Conservation (phyloP, 345 rosid species). For the Corchorus olitorius region DNA sequence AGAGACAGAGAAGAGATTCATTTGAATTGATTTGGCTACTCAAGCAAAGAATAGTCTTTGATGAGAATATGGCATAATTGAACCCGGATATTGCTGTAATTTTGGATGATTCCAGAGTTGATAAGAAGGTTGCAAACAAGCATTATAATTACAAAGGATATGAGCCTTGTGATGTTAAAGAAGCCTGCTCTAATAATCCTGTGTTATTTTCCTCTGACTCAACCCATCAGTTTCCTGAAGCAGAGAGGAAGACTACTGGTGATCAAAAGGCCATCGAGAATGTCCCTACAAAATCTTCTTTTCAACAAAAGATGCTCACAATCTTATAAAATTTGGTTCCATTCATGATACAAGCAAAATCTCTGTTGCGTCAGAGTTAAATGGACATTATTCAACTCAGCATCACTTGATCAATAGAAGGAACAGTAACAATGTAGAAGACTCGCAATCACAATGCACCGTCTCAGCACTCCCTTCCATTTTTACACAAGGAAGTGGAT, state of each 20-base stretch:
- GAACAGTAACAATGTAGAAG: background rate
- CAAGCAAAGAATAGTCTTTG: conserved; percentile 24
- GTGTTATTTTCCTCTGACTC: conserved; percentile 13
- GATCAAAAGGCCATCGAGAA: conserved; percentile 15
- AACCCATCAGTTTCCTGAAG: conserved; percentile 17
- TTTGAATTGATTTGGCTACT: conserved; percentile 27
- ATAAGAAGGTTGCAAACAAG: background rate
- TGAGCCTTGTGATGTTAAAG: conserved; percentile 21
- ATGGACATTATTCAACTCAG: conserved; percentile 9
- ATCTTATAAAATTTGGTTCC: conserved; percentile 2
- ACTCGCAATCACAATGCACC: conserved; percentile 6
- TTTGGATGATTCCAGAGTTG: conserved; percentile 16
- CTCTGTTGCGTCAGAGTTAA: conserved; percentile 3
- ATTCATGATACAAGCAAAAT: background rate
- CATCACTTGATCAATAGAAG: background rate
- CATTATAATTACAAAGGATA: conserved; percentile 10
- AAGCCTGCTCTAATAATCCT: background rate
- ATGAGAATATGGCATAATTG: conserved; percentile 24
- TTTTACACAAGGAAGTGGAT: background rate
- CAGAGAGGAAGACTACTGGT: conserved; percentile 25
- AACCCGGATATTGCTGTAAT: conserved; percentile 24
- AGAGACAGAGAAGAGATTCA: conserved; percentile 30
- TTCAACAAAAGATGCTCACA: conserved; percentile 10
- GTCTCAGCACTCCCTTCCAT: conserved; percentile 7
- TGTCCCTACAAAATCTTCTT: conserved; percentile 11